These are phyloP conservation scores for Aureobasidium sp. DNA, from an alignment of 2,329 filamentous ascomycete species.

Conservation along the genomic window DNA sequence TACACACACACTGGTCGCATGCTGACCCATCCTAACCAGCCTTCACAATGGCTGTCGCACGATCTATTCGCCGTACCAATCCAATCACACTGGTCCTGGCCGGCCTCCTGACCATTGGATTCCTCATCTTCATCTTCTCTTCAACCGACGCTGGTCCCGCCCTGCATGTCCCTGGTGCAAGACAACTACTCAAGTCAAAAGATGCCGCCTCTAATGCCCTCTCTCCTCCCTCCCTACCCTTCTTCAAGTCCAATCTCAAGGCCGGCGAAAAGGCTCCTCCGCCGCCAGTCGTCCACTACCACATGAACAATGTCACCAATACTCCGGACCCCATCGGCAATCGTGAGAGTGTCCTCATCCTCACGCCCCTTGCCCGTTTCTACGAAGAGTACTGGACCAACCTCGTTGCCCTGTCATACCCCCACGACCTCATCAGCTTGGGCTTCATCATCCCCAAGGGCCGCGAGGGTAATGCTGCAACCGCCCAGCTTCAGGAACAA, in stretches of 20 bases:
- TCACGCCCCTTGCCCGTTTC: conserved; percentile 89
- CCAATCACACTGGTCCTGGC: conserved; percentile 69
- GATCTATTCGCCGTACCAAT: conserved; percentile 70
- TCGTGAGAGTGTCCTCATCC: conserved; percentile 77
- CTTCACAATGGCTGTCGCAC: conserved; percentile 48
- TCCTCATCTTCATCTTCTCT: conserved; percentile 44
- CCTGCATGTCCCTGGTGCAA: conserved; percentile 33
- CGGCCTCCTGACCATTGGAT: conserved; percentile 59
- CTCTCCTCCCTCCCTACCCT: conserved; percentile 67
- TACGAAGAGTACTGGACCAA: conserved; percentile 97
- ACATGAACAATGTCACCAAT: conserved; percentile 90
- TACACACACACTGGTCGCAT: background rate
- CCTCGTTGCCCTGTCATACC: conserved; percentile 73
- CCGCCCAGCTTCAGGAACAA: conserved; percentile 71
- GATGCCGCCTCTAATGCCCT: conserved; percentile 61
- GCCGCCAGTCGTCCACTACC: conserved; percentile 84
- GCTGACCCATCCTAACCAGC: background rate
- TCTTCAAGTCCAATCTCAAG: conserved; percentile 57
- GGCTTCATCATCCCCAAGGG: conserved; percentile 96
- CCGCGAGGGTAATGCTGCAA: conserved; percentile 83
- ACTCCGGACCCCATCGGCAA: conserved; percentile 69
- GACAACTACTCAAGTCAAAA: conserved; percentile 45
- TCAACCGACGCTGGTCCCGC: conserved; percentile 39
- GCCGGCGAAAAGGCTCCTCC: conserved; percentile 53
- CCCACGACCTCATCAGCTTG: conserved; percentile 87